Evolutionary conservation across 2,329 filamentous ascomycete species (phyloP), one percentile per base, ranked within the genome.

Genomic region (Sporothrix inflata): DNA sequence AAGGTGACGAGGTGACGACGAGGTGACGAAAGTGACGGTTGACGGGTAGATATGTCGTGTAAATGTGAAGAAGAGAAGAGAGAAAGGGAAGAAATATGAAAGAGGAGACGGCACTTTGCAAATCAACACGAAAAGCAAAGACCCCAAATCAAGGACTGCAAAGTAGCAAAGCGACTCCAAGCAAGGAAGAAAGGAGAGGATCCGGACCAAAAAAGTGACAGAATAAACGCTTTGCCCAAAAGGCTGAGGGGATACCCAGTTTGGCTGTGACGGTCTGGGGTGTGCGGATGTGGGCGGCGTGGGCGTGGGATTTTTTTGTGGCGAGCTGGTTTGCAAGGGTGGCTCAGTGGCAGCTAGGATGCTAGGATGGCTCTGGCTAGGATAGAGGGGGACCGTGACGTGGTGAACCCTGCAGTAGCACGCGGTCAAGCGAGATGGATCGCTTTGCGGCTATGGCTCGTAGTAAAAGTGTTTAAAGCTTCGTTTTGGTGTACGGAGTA

Each of bases 381-480:
- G n/a, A 38, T 30, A 51, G 60, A 51, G 60, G 47, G 30, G 66
- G 66, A 38, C 49, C 47, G 49, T 69, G 67, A 49, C 53, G 67
- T 60, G 53, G 45, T 66, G 45, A 71, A 71, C 49, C 49, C 42
- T 72, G 67, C 45, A 55, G 71, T 72, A 63, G 67, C 55, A 72
- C 68, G 40, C 61, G 53, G 67, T 71, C 60, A 71, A 71, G 71
- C 73, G 71, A 72, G 53, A 47, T 65, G 38, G 69, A 47, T 71
- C 42, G 57, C n/a, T 19, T 61, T 63, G 30, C 40, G 61, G 38
- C 38, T 9, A 11, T 42, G 57, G 34, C 53, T 57, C 53, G 53
- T 34, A 57, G 53, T 57, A 24, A 24, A 30, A 30, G 30, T 55
- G 24, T 12, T 60, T 5, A 60, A n/a, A 40, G 55, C 55, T 38